phyloP scores from a whole-genome alignment of 208 protist genomes.

The Crithidia expoeki region DNA sequence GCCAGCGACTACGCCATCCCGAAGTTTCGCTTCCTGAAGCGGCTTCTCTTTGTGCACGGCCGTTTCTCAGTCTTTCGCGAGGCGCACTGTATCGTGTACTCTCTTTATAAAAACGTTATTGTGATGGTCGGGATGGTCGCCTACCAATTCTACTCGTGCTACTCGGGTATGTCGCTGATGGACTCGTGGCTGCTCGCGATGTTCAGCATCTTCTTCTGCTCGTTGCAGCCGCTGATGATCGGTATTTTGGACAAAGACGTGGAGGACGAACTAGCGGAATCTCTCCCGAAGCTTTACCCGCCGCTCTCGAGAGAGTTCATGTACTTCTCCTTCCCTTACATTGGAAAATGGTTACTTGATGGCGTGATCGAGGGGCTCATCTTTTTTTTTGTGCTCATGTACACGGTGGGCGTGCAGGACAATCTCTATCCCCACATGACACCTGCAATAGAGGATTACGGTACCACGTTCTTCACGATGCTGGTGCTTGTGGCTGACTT shows the following conservation, averaged over 20 bases:
- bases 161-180: conserved; percentile 85
- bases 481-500: conserved; percentile 68
- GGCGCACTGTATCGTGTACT: conserved; percentile 89
- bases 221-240: conserved; percentile 77
- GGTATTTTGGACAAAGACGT: conserved; percentile 91
- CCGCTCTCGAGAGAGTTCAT: conserved; percentile 64
- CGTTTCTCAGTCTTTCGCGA: conserved; percentile 91
- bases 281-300: conserved; percentile 70
- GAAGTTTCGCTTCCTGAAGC: conserved; percentile 91
- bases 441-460: conserved; percentile 68
- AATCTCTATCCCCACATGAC: conserved; percentile 50
- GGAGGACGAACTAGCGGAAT: conserved; percentile 78
- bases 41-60: conserved; percentile 95
- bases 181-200: conserved; percentile 86
- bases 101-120: conserved; percentile 96
- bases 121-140: conserved; percentile 80
- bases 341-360: conserved; percentile 69
- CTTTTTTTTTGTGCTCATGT: conserved; percentile 66
- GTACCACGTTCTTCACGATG: conserved; percentile 72
- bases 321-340: conserved; percentile 74
- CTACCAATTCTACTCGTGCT: conserved; percentile 85
- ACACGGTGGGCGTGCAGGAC: conserved; percentile 46
- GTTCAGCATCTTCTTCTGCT: conserved; percentile 84
- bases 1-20: conserved; percentile 92
- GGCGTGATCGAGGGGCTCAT: conserved; percentile 54